Conservation (phyloP, 2,329 filamentous ascomycete species). For the Chaetomium strumarium region DNA sequence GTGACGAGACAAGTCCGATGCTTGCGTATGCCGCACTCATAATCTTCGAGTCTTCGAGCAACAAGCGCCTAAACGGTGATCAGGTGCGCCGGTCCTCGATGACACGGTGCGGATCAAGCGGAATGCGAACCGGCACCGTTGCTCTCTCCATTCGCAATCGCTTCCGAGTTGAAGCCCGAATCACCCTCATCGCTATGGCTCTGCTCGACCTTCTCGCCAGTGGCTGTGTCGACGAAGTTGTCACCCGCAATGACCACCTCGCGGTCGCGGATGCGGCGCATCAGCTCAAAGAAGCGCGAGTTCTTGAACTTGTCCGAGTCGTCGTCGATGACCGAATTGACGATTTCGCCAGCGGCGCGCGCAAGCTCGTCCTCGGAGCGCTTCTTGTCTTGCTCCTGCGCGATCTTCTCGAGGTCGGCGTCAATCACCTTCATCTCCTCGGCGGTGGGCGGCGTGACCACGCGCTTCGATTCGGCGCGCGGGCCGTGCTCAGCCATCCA, state of each 20-base stretch:
- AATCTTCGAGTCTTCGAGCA: no score
- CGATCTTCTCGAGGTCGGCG: slow-evolving; percentile 23
- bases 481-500: slow-evolving; percentile 32
- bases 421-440: slow-evolving; percentile 23
- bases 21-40: no score
- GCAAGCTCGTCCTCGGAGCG: slow-evolving; percentile 62
- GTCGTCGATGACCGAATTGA: slow-evolving; percentile 63
- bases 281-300: slow-evolving; percentile 69
- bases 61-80: neutral
- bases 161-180: neutral
- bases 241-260: slow-evolving; percentile 67
- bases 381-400: slow-evolving; percentile 29
- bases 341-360: slow-evolving; percentile 62
- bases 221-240: slow-evolving; percentile 27
- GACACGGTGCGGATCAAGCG: neutral
- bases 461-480: slow-evolving; percentile 5
- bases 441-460: slow-evolving; percentile 11
- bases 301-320: slow-evolving; percentile 69
- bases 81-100: neutral
- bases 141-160: neutral
- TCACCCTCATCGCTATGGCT: neutral
- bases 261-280: slow-evolving; percentile 66
- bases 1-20: no score
- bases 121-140: neutral
- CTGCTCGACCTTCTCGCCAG: slow-evolving; percentile 22